These are phyloP conservation scores for Tylopilus intermedius DNA, from an alignment of 768 basidiomycete species.

Conservation along the genomic window DNA sequence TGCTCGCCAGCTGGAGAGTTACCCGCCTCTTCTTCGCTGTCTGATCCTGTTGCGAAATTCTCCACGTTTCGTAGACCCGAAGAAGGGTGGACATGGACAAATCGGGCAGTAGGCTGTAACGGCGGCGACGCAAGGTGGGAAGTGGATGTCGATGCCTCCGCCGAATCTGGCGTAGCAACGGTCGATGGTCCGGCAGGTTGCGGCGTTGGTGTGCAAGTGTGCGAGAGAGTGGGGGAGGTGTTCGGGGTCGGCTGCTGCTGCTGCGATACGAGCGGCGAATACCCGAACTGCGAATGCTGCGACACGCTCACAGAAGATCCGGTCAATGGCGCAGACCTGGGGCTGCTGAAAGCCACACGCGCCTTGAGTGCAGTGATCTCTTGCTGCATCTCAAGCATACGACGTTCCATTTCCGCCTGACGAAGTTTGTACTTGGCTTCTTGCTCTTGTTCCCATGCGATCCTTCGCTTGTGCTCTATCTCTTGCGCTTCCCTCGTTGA, in stretches of 20 bases:
- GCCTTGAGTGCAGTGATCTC: constrained; percentile 46
- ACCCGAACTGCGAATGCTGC: constrained; percentile 10
- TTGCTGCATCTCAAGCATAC: constrained; percentile 50
- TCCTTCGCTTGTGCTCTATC: constrained; percentile 52
- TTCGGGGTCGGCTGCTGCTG: constrained; percentile 29
- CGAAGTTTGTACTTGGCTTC: constrained; percentile 52
- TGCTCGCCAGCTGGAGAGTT: constrained; percentile 30
- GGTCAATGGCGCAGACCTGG: constrained; percentile 4
- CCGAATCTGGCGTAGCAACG: neutral
- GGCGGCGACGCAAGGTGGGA: constrained; percentile 14
- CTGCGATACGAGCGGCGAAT: constrained; percentile 1
- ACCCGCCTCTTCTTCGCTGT: constrained; percentile 37
- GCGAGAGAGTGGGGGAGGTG: constrained; percentile 27
- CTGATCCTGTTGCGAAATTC: constrained; percentile 29
- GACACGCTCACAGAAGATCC: constrained; percentile 1
- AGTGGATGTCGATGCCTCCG: constrained; percentile 3
- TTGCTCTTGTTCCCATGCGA: constrained; percentile 67
- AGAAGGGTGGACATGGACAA: constrained; percentile 15
- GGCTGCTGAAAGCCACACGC: constrained; percentile 30
- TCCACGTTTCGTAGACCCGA: constrained; percentile 20
- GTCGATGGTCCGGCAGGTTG: constrained; percentile 12
- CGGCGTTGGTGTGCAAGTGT: constrained; percentile 25
- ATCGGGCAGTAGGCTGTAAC: constrained; percentile 15
- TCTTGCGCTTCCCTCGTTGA: constrained; percentile 58
- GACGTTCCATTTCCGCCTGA: constrained; percentile 56